Evolutionary conservation across 163 green algal genomes (phyloP).

Genomic region (Volvox carteri): DNA sequence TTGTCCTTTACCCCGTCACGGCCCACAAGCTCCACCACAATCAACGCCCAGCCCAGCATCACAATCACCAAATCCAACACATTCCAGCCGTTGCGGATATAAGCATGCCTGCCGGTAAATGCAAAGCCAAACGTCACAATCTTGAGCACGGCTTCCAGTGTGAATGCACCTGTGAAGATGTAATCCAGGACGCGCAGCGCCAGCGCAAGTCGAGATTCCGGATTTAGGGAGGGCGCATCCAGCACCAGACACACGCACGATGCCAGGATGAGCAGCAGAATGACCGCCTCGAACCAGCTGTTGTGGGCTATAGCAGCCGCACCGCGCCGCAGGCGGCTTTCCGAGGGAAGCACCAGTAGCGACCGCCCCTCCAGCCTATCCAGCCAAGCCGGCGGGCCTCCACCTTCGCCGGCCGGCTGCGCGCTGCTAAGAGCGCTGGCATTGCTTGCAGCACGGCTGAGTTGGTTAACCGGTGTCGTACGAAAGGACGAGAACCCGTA

Average conservation of each 20-base stretch:
- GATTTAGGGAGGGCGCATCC: slow-evolving; percentile 21
- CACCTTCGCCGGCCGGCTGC: no score
- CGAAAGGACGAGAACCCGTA: not conserved
- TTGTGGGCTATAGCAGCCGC: slow-evolving; percentile 9
- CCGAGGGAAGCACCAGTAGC: not conserved
- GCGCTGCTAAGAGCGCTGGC: not conserved
- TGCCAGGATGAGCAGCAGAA: slow-evolving; percentile 26
- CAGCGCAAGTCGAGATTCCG: not conserved
- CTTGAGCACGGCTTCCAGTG: slow-evolving; percentile 59
- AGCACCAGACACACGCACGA: slow-evolving; percentile 28
- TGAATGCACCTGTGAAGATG: slow-evolving; percentile 30
- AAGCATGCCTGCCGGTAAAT: slow-evolving; percentile 69
- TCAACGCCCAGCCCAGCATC: slow-evolving; percentile 60
- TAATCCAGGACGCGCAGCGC: slow-evolving; percentile 22
- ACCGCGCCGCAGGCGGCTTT: not conserved
- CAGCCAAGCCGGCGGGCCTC: not conserved
- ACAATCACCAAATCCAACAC: slow-evolving; percentile 82
- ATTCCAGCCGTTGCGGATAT: slow-evolving; percentile 81
- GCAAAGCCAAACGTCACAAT: slow-evolving; percentile 74
- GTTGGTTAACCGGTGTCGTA: no score
- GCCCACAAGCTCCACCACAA: slow-evolving; percentile 69
- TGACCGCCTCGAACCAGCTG: not conserved
- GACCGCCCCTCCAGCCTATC: not conserved
- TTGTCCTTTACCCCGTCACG: not conserved
- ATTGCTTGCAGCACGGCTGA: not conserved